Conservation (phyloP, 2,329 filamentous ascomycete genomes). For the Leptographium lundbergii region DNA sequence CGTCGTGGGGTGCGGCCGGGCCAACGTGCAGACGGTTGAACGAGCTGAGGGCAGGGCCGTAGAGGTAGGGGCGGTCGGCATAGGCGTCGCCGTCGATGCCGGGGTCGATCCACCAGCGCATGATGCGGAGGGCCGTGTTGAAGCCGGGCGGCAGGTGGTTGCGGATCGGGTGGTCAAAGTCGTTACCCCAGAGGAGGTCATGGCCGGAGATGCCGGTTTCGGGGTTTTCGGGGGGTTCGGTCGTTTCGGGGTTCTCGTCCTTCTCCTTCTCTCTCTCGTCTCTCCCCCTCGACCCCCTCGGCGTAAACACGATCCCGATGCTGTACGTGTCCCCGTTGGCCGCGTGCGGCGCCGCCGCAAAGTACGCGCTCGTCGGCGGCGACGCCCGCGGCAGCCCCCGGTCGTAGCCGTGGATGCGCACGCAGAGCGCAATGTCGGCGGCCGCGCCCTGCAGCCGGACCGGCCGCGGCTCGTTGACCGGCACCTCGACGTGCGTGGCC, state of each 20-base stretch:
- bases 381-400: slow-evolving; percentile 59
- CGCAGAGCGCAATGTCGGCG: slow-evolving; percentile 55
- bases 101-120: slow-evolving; percentile 85
- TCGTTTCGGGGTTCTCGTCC: too few species aligned
- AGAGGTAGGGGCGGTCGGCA: slow-evolving; percentile 74
- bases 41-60: slow-evolving; percentile 66
- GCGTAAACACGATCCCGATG: slow-evolving; percentile 66
- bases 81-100: slow-evolving; percentile 84
- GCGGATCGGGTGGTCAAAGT: slow-evolving; percentile 84
- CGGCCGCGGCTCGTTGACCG: slow-evolving; percentile 58
- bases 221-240: too few species aligned
- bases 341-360: slow-evolving; percentile 54
- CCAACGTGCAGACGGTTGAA: slow-evolving; percentile 64
- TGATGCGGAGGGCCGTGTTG: slow-evolving; percentile 68
- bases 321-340: slow-evolving; percentile 67
- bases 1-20: slow-evolving; percentile 23
- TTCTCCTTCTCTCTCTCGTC: slow-evolving; percentile 5
- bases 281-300: slow-evolving; percentile 33
- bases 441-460: slow-evolving; percentile 49
- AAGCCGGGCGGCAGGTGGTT: slow-evolving; percentile 80
- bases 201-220: slow-evolving; percentile 48
- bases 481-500: slow-evolving; percentile 57
- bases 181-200: slow-evolving; percentile 84
- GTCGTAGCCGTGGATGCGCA: slow-evolving; percentile 54
- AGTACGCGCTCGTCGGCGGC: slow-evolving; percentile 63